These are phyloP conservation scores for Fusarium globosum DNA, from an alignment of 2,329 filamentous ascomycete species.

Conservation along the genomic window DNA sequence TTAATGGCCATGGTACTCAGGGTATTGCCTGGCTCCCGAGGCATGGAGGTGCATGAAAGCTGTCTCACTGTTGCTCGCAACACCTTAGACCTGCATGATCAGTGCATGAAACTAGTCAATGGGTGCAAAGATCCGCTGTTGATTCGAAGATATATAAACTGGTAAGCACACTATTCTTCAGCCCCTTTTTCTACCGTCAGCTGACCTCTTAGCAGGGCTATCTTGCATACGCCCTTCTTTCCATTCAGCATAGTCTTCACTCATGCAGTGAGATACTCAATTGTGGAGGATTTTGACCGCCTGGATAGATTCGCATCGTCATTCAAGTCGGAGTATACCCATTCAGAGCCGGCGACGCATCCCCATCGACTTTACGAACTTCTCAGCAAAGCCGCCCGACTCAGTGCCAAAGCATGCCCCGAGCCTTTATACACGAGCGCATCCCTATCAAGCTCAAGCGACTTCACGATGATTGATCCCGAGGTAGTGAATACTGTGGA, in stretches of 20 bases:
- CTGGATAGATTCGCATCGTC: slow-evolving; percentile 50
- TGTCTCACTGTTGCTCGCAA: slow-evolving; percentile 50
- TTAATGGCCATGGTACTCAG: slow-evolving; percentile 50
- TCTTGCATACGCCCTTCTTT: slow-evolving; percentile 52
- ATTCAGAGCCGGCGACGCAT: slow-evolving; percentile 42
- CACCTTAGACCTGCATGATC: slow-evolving; percentile 49
- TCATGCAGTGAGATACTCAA: slow-evolving; percentile 41
- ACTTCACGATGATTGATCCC: not conserved
- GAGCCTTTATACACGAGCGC: not conserved
- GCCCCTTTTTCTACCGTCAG: not conserved
- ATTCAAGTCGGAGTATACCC: slow-evolving; percentile 31
- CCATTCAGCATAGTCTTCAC: slow-evolving; percentile 53
- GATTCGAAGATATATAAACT: slow-evolving; percentile 51
- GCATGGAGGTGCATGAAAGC: slow-evolving; percentile 24
- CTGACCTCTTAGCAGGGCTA: slow-evolving; percentile 44
- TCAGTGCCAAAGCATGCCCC: slow-evolving; percentile 36
- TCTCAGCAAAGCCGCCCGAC: slow-evolving; percentile 48
- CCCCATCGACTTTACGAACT: slow-evolving; percentile 50
- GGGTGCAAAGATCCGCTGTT: slow-evolving; percentile 44
- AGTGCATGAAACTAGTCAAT: slow-evolving; percentile 45
- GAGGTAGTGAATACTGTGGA: not conserved
- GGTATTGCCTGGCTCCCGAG: slow-evolving; percentile 27
- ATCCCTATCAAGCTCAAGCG: not conserved
- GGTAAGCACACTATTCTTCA: slow-evolving; percentile 34
- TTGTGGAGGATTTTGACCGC: slow-evolving; percentile 16